These are phyloP conservation scores for Trichophyton benhamiae DNA, from an alignment of 2,329 filamentous ascomycete species.

Conservation along the genomic window DNA sequence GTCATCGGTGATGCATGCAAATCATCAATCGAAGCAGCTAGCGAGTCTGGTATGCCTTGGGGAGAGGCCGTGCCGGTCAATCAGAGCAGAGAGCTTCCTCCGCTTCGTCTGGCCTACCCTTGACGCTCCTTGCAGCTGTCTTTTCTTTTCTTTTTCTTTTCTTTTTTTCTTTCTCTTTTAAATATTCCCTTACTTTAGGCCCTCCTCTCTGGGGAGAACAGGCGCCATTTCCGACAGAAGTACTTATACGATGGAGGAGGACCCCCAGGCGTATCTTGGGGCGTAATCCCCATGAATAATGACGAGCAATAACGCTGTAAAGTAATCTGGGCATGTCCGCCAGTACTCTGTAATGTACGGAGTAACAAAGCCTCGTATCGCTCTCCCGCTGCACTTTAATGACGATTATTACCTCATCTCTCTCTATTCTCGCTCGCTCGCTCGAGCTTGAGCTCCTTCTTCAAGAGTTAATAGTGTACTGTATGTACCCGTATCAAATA, in stretches of 20 bases:
- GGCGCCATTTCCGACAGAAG: constrained; percentile 1
- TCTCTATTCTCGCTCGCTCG: neutral
- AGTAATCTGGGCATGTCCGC: neutral
- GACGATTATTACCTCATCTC: neutral
- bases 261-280: neutral
- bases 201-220: neutral
- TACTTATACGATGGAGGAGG: neutral
- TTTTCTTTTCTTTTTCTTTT: neutral
- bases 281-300: neutral
- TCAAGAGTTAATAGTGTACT: neutral
- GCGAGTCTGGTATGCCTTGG: neutral
- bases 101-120: neutral
- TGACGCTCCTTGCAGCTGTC: neutral
- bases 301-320: neutral
- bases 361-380: neutral
- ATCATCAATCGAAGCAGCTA: neutral
- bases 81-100: neutral
- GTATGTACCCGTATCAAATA: no score
- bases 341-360: neutral
- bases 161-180: neutral
- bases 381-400: neutral
- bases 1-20: constrained; percentile 1
- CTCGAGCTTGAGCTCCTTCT: neutral
- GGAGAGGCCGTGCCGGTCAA: neutral
- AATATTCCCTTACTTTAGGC: no score